Evolutionary conservation across 1,284 basidiomycete species (phyloP).

Genomic region (Ganoderma leucocontextum): DNA sequence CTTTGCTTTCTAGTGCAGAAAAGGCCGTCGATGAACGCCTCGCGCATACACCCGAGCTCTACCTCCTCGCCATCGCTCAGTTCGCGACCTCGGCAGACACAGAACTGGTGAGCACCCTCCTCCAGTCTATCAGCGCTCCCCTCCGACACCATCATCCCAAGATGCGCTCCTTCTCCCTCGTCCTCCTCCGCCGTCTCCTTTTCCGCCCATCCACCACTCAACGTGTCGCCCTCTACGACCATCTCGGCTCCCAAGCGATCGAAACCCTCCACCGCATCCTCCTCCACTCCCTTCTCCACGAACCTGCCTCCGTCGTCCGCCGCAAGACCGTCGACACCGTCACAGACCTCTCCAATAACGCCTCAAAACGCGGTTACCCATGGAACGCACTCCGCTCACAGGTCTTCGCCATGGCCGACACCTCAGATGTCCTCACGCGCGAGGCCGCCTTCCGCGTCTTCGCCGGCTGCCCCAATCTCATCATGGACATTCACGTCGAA

Average conservation of each 20-base stretch:
- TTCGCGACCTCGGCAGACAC: conserved; percentile 77
- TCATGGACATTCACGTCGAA: conserved; percentile 76
- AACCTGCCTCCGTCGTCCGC: conserved; percentile 63
- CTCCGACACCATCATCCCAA: conserved; percentile 37
- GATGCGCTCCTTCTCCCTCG: conserved; percentile 86
- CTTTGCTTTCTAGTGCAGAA: conserved; percentile 62
- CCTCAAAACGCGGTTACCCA: conserved; percentile 74
- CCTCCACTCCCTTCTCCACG: conserved; percentile 70
- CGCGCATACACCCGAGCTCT: conserved; percentile 77
- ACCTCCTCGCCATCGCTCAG: conserved; percentile 77
- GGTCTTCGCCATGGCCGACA: conserved; percentile 69
- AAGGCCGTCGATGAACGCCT: conserved; percentile 81
- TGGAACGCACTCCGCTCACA: conserved; percentile 82
- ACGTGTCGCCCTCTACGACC: conserved; percentile 69
- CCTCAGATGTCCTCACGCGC: conserved; percentile 49
- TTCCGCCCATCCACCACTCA: conserved; percentile 59
- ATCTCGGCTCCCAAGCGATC: conserved; percentile 69
- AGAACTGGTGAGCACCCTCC: conserved; percentile 64
- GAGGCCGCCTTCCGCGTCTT: conserved; percentile 73
- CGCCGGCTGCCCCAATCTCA: conserved; percentile 71
- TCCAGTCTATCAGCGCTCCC: not conserved
- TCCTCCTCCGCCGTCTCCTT: conserved; percentile 77
- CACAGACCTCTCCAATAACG: conserved; percentile 75
- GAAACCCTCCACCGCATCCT: conserved; percentile 74
- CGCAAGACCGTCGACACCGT: conserved; percentile 77